phyloP scores from a whole-genome alignment of 495 filamentous ascomycete species.

The Podospora comata region DNA sequence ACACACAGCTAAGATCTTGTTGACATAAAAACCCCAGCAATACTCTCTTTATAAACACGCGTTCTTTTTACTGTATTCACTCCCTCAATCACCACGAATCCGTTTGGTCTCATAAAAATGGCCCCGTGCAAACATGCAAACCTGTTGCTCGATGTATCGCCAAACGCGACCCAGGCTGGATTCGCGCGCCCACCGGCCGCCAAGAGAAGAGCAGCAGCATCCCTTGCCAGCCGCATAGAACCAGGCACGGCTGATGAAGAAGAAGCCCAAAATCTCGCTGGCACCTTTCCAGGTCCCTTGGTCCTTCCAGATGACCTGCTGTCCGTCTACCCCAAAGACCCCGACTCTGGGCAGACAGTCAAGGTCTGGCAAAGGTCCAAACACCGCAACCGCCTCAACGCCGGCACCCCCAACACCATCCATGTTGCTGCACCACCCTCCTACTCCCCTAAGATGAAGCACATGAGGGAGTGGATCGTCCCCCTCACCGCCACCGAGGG shows the following conservation, averaged over 20 bases:
- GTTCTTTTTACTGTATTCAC: not conserved
- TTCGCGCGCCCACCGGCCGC: conserved; percentile 26
- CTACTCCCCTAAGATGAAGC: conserved; percentile 33
- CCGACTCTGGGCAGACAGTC: conserved; percentile 53
- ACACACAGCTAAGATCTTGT: not conserved
- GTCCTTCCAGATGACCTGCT: conserved; percentile 61
- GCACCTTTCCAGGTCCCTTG: conserved; percentile 57
- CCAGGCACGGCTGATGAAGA: conserved; percentile 6
- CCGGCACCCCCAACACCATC: conserved; percentile 42
- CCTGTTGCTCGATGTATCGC: conserved; percentile 35
- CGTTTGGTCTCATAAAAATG: not conserved
- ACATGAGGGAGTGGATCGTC: conserved; percentile 39
- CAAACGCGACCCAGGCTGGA: conserved; percentile 29
- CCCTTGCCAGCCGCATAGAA: conserved; percentile 27
- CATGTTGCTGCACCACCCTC: conserved; percentile 52
- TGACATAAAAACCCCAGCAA: not conserved
- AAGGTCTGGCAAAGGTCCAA: conserved; percentile 51
- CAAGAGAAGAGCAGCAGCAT: conserved; percentile 33
- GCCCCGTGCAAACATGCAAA: conserved; percentile 24
- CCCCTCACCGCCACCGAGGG: conserved; percentile 18
- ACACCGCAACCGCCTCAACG: conserved; percentile 51
- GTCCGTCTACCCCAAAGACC: conserved; percentile 49
- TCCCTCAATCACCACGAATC: not conserved
- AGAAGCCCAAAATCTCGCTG: not conserved
- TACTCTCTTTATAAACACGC: not conserved